These are phyloP conservation scores for Lactifluus volemus DNA, from an alignment of 768 basidiomycete genomes.

Conservation along the genomic window DNA sequence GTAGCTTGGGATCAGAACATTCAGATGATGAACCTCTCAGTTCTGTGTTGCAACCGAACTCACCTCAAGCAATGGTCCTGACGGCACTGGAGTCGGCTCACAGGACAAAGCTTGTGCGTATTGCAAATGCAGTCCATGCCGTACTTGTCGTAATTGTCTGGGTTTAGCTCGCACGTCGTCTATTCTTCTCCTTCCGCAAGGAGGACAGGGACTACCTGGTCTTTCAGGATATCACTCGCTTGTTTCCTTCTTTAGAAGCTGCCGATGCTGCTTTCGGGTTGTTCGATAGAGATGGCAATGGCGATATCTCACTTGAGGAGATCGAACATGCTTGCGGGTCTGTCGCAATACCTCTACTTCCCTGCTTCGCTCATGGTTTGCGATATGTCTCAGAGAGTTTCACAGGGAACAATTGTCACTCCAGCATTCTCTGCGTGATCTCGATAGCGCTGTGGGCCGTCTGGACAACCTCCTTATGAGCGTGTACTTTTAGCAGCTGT, in stretches of 20 bases:
- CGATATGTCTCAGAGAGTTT: constrained; percentile 43
- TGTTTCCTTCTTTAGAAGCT: constrained; percentile 59
- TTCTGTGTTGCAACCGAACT: constrained; percentile 83
- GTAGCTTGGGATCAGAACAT: background rate
- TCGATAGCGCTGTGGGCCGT: constrained; percentile 82
- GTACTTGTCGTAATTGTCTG: background rate
- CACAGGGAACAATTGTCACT: constrained; percentile 82
- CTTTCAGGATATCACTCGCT: constrained; percentile 60
- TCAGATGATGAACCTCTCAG: constrained; percentile 25
- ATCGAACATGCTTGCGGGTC: constrained; percentile 68
- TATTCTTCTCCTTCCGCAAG: constrained; percentile 79
- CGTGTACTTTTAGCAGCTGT: constrained; percentile 61
- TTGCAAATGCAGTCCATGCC: constrained; percentile 1
- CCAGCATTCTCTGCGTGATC: constrained; percentile 78
- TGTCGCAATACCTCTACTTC: background rate
- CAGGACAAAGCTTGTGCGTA: constrained; percentile 58
- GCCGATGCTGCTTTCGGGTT: constrained; percentile 58
- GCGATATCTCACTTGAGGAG: constrained; percentile 63
- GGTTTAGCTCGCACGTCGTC: constrained; percentile 62
- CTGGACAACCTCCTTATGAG: constrained; percentile 84
- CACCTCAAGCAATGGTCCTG: constrained; percentile 71
- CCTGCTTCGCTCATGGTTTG: background rate
- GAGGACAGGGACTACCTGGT: constrained; percentile 49
- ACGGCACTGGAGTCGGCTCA: constrained; percentile 72
- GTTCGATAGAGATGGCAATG: constrained; percentile 67